phyloP scores from a whole-genome alignment of 2,329 filamentous ascomycete genomes.

The Alternaria hordeiaustralica region DNA sequence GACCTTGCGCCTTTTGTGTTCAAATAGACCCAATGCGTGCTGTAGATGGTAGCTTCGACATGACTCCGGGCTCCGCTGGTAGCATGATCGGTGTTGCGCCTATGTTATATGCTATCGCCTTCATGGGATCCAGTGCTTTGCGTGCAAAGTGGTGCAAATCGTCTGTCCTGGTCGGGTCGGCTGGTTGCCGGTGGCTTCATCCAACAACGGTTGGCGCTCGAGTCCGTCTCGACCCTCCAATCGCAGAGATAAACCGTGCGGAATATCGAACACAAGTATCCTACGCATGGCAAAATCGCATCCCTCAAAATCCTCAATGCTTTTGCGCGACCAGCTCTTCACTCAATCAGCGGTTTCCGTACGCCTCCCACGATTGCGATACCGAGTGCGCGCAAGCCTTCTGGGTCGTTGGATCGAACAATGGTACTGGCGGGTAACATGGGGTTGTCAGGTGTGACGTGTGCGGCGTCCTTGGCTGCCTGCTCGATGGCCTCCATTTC shows the following conservation, averaged over 20 bases:
- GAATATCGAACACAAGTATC: not conserved
- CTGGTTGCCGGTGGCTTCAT: not conserved
- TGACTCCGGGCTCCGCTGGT: not conserved
- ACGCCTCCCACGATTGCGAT: conserved; percentile 68
- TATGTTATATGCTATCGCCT: not conserved
- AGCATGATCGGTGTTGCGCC: not conserved
- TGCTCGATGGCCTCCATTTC: conserved; percentile 99
- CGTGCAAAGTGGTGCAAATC: not conserved
- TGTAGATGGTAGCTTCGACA: conserved; percentile 1
- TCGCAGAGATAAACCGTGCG: not conserved
- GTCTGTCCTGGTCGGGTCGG: not conserved
- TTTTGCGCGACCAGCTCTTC: conserved; percentile 39
- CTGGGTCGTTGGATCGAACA: conserved; percentile 76
- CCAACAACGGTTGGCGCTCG: not conserved
- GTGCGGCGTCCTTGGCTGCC: conserved; percentile 88
- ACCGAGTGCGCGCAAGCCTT: conserved; percentile 65
- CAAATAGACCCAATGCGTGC: conserved; percentile 8
- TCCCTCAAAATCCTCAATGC: not conserved
- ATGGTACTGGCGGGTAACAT: conserved; percentile 89
- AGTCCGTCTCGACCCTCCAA: not conserved
- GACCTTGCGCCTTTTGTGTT: conserved; percentile 10
- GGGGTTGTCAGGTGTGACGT: conserved; percentile 86
- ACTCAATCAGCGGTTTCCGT: conserved; percentile 71
- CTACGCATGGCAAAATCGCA: not conserved
- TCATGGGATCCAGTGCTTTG: not conserved